Evolutionary conservation across 371 early-diverging fungal genomes (phyloP).

Genomic region (Haplosporangium sp.): DNA sequence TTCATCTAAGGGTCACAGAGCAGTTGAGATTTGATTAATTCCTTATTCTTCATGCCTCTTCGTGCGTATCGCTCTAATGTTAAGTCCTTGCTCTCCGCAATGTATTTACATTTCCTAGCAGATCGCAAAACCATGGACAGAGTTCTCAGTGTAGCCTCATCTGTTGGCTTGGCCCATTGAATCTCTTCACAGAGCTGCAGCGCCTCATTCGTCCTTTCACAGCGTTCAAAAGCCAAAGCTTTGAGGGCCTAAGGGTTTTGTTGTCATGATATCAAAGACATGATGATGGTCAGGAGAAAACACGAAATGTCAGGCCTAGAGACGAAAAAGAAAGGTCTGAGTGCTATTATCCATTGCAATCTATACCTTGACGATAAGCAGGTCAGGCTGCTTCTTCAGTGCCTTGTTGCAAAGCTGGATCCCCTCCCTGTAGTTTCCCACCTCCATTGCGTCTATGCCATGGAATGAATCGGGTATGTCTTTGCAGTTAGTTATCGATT

Average conservation of each 20-base stretch:
- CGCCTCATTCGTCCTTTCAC: conserved; percentile 78
- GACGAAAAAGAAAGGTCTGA: not conserved
- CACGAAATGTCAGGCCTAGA: not conserved
- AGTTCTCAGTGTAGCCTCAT: conserved; percentile 81
- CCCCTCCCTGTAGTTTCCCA: conserved; percentile 75
- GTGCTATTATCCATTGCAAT: not conserved
- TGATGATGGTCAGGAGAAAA: not conserved
- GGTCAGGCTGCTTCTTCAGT: conserved; percentile 77
- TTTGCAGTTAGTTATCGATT: not conserved
- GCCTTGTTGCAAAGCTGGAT: conserved; percentile 74
- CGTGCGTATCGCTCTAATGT: not conserved
- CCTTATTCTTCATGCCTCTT: too few species aligned
- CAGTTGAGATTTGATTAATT: too few species aligned
- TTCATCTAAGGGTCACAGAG: conserved; percentile 56
- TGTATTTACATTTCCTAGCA: conserved; percentile 66
- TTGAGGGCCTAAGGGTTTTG: conserved; percentile 78
- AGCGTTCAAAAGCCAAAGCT: conserved; percentile 77
- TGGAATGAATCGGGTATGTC: not conserved
- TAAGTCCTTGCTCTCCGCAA: not conserved
- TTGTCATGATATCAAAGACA: not conserved
- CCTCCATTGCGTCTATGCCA: conserved; percentile 78
- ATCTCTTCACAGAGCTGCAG: conserved; percentile 77
- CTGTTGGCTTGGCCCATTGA: conserved; percentile 72
- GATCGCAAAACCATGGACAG: conserved; percentile 75
- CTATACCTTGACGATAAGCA: conserved; percentile 72